These are phyloP conservation scores for Solioccasus polychromus DNA, from an alignment of 768 basidiomycete species.

Conservation along the genomic window DNA sequence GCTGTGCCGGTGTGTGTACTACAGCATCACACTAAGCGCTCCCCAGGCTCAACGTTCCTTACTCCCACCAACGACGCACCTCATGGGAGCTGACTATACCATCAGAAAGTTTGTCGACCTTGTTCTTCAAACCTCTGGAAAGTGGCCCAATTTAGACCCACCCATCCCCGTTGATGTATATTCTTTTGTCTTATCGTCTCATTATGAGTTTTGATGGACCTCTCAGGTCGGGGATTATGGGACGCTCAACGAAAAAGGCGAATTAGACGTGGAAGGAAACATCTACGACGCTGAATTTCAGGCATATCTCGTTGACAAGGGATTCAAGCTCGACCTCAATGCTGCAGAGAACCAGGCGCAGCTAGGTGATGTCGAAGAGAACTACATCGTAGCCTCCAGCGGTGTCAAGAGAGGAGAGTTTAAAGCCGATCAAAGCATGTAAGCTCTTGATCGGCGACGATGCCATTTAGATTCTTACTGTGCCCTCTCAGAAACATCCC, in stretches of 20 bases:
- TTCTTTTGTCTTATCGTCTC: constrained; percentile 2
- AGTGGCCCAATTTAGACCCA: constrained; percentile 33
- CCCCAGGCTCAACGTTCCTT: too few relatives aligned
- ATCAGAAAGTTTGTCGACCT: too few relatives aligned
- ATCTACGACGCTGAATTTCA: constrained; percentile 22
- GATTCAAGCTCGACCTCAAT: neutral
- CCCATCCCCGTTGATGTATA: constrained; percentile 23
- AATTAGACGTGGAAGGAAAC: constrained; percentile 17
- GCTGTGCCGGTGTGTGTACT: too few relatives aligned
- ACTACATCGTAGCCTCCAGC: constrained; percentile 18
- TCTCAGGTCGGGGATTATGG: constrained; percentile 32
- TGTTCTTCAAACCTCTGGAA: too few relatives aligned
- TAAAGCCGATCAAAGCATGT: constrained; percentile 2
- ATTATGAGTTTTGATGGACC: too few relatives aligned
- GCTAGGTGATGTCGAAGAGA: constrained; percentile 9
- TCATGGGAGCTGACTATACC: too few relatives aligned
- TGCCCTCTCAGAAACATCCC: constrained; percentile 4
- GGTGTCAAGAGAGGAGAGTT: constrained; percentile 18
- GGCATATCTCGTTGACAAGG: constrained; percentile 1
- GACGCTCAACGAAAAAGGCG: constrained; percentile 16
- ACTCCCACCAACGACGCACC: too few relatives aligned
- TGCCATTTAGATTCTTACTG: too few relatives aligned
- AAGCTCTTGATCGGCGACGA: neutral
- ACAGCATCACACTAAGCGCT: too few relatives aligned
- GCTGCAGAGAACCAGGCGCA: too few relatives aligned